phyloP scores from a whole-genome alignment of 208 protist species.

The Acanthamoeba triangularis region DNA sequence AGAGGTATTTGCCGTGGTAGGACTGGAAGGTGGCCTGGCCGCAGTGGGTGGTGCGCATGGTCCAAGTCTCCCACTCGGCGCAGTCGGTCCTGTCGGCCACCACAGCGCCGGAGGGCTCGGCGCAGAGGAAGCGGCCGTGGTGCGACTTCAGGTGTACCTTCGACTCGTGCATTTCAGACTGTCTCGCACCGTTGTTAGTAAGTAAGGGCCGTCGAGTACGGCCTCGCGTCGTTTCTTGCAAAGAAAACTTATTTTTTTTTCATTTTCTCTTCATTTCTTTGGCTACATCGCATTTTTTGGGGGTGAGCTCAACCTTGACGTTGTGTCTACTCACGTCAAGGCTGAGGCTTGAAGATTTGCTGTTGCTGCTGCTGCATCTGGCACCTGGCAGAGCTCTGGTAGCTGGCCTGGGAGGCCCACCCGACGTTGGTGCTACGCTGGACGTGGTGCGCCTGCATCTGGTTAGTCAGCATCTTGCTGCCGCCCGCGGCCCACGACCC shows the following conservation, averaged over 20 bases:
- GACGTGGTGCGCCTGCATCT: conserved; percentile 12
- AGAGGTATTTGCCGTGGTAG: background rate
- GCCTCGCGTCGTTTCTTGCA: too few species aligned
- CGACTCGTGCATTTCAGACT: too few species aligned
- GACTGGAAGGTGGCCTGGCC: conserved; percentile 1
- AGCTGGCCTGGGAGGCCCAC: background rate
- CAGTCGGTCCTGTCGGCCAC: background rate
- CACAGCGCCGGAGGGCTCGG: background rate
- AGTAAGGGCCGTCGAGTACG: too few species aligned
- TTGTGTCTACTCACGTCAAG: too few species aligned
- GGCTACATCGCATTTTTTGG: too few species aligned
- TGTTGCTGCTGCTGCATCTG: too few species aligned
- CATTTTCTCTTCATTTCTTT: too few species aligned
- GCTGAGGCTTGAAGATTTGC: too few species aligned
- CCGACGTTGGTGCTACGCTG: background rate
- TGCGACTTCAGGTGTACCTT: background rate
- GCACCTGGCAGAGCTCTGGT: too few species aligned
- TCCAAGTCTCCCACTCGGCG: background rate
- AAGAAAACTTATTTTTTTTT: too few species aligned
- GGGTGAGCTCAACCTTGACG: too few species aligned
- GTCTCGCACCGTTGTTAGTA: too few species aligned
- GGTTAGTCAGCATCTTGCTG: background rate
- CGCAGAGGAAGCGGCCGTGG: conserved; percentile 7
- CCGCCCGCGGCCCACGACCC: background rate
- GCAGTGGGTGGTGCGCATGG: background rate